Evolutionary conservation across 768 basidiomycete genomes (phyloP), one percentile per base, ranked within the genome.

Genomic region (Lactifluus pinguis): DNA sequence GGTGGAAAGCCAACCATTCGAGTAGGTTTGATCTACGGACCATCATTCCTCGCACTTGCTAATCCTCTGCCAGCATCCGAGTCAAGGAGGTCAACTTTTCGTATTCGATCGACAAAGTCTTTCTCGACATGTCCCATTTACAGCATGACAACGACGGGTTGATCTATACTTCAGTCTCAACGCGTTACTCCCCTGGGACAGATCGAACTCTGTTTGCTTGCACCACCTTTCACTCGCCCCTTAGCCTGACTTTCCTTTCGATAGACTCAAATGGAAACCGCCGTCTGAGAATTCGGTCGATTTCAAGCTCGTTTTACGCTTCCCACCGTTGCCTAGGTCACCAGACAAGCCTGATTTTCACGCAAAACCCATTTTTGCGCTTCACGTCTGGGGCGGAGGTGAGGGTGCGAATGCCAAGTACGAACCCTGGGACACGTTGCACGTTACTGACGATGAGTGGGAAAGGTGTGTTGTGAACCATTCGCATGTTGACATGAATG

Each of bases 261-360:
- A 32, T 67, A 98, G 95, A 64, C 73, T 99, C 69, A 99, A 99
- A 73, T 99, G 97, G 97, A 99, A 99, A 72, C 94, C 95, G 1
- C 94, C 97, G 0, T 90, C 88, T 2, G 95, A 98, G 70, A 99
- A 99, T 71, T 95, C 94, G 1, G 87, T 98, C 68, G 97, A 99
- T 72, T 98, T 99, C 78, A 92, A 93, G 72, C 86, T 98, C 32
- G 82, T 94, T 52, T 76, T 99, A n/a, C 86, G 92, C 36, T 99
- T 98, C 71, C 94, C 95, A 0, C 83, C 92, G 1, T 72, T 74
- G 4, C 69, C 71, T 15, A 73, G 74, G 25, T 72, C 85, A 54
- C 78, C 82, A 0, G 66, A 74, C 7, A 73, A 83, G 67, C 89
- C 93, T 1, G 93, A 98, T 68, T 88, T 86, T 65, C 77, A 77